Evolutionary conservation across 2,329 filamentous ascomycete genomes (phyloP).

Genomic region (Scedosporium apiospermum): DNA sequence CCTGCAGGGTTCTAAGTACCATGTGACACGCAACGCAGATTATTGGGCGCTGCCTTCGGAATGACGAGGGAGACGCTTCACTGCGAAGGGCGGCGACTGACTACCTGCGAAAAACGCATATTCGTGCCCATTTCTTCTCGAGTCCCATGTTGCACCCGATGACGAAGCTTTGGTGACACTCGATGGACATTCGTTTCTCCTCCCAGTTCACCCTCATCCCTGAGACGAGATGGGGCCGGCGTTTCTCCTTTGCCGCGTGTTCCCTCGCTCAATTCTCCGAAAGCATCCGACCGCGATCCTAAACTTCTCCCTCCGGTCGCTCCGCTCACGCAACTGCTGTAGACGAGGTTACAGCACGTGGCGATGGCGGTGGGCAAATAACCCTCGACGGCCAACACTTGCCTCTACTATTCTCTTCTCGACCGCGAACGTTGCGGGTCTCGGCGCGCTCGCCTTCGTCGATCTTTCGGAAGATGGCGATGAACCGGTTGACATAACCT

Average conservation of each 20-base stretch:
- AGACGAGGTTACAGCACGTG: neutral
- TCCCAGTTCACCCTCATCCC: neutral
- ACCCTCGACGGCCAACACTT: neutral
- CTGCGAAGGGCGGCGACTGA: neutral
- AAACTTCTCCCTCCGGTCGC: neutral
- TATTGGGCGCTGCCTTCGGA: too few species aligned
- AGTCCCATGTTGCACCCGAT: neutral
- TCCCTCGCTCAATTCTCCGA: neutral
- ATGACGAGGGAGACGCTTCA: too few species aligned
- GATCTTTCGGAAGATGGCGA: neutral
- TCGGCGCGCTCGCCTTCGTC: conserved; percentile 4
- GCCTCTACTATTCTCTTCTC: neutral
- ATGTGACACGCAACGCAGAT: too few species aligned
- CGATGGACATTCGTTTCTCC: neutral
- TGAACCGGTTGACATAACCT: neutral
- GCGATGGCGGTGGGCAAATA: neutral
- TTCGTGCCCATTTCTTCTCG: neutral
- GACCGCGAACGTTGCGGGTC: neutral
- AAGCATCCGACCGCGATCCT: neutral
- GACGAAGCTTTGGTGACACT: neutral
- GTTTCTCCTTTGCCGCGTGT: neutral
- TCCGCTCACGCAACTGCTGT: neutral
- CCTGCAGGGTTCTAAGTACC: too few species aligned
- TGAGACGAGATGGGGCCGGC: conserved; percentile 5
- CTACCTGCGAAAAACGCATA: neutral